Conservation (phyloP, 108 stramenopile species). For the Fragilariopsis cylindrus region DNA sequence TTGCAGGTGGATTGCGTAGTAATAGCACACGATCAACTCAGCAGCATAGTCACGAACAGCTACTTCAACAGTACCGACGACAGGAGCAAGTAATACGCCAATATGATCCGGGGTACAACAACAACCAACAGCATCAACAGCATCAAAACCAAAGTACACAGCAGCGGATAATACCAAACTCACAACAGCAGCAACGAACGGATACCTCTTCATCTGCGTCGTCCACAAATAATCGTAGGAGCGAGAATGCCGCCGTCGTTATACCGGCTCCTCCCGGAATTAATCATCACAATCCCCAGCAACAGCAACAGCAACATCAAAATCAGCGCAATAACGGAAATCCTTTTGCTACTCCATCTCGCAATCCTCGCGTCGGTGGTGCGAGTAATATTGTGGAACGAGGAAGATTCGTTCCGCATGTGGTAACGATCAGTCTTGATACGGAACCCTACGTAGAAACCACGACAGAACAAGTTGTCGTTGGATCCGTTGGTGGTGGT, state of each 20-base stretch:
- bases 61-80: neutral
- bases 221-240: neutral
- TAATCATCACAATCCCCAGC: constrained; percentile 4
- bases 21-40: constrained; percentile 8
- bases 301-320: neutral
- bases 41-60: constrained; percentile 4
- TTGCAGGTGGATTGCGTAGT: constrained; percentile 27
- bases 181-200: constrained; percentile 2
- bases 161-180: constrained; percentile 5
- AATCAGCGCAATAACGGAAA: neutral
- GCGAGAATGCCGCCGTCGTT: constrained; percentile 40
- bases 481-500: neutral
- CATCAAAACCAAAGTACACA: neutral
- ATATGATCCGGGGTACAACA: neutral
- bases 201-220: constrained; percentile 37
- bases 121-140: neutral
- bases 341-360: neutral
- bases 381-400: neutral
- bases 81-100: neutral
- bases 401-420: constrained; percentile 86
- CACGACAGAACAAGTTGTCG: neutral
- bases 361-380: neutral
- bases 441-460: constrained; percentile 41
- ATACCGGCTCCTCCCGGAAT: constrained; percentile 23
- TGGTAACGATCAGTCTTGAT: constrained; percentile 77